Conservation (phyloP, 2,329 filamentous ascomycete genomes). For the Plenodomus tracheiphilus region DNA sequence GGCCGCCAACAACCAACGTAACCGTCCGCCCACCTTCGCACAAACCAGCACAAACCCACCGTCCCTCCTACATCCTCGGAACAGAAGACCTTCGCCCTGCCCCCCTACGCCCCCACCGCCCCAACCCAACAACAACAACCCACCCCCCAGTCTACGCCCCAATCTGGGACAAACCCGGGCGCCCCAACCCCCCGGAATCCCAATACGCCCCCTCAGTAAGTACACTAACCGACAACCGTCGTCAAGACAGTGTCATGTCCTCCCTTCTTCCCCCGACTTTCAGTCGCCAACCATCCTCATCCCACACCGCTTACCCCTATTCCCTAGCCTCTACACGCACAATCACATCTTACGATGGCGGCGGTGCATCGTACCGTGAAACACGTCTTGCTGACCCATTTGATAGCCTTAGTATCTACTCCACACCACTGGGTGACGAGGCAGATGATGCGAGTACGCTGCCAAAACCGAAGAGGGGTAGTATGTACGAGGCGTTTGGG, state of each 20-base stretch:
- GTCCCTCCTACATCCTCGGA: neutral
- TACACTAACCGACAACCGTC: neutral
- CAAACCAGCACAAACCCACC: neutral
- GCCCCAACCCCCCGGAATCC: neutral
- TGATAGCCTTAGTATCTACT: neutral
- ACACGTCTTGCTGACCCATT: neutral
- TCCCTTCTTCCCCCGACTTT: too few species aligned
- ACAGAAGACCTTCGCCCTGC: neutral
- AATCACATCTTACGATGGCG: slow-evolving; percentile 11
- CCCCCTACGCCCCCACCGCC: neutral
- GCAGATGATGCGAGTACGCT: slow-evolving; percentile 1
- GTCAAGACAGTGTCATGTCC: neutral
- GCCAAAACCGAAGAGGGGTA: slow-evolving; percentile 6
- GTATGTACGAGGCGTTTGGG: slow-evolving; percentile 12
- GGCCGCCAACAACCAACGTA: neutral
- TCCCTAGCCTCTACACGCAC: slow-evolving; percentile 4
- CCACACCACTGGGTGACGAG: neutral
- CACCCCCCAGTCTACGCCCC: neutral
- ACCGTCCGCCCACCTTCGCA: neutral
- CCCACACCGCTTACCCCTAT: neutral
- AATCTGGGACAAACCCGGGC: neutral
- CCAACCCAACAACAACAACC: neutral
- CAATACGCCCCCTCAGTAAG: neutral
- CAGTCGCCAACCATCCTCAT: neutral
- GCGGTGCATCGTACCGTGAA: neutral